Evolutionary conservation across 1,284 basidiomycete genomes (phyloP), one percentile per base, ranked within the genome.

Genomic region (Megacollybia platyphylla): DNA sequence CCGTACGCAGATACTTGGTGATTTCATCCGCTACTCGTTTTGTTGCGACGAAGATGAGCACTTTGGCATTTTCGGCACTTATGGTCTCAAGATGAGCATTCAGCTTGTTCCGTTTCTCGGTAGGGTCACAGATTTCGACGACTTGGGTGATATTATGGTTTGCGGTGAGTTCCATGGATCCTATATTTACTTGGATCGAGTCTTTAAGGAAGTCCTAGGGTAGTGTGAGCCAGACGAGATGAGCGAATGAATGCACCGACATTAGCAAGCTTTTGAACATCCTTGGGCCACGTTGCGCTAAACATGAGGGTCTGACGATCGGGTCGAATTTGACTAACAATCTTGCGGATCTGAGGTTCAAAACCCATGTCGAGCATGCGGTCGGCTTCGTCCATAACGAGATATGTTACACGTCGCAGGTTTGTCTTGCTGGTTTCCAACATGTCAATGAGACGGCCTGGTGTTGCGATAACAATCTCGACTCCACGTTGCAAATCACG

Each of bases 291-390:
- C 17, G 96, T 99, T 18, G 94, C 94, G 44, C 92, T 97, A 73
- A 99, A 99, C 79, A 92, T 89, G 47, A 93, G 72, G 1, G 90
- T 92, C 60, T 97, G 93, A 58, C 91, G 81, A 67, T 97, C 93
- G 34, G 92, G 93, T 36, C 93, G 81, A 57, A 97, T 96, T 67
- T 98, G 94, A 53, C 83, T 73, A 52, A 98, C 85, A 55, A 97
- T 97, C 71, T 98, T 98, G 61, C 93, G 79, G 59, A 98, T 98
- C 63, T 98, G 94, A 46, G 94, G 94, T 69, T 98, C 94, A 69
- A 98, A 98, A 76, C 94, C 92, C 91, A 94, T 94, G 68, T 94
- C 90, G 51, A 94, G 75, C 90, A 94, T 94, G 54, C 91, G 87
- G 68, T 97, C 94, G 44, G 94, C 94, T 65, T 98, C 96, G 63